Percentiles rank a stretch among this genome's conserved stretches.
These are phyloP conservation scores for Metschnikowia continentalis DNA, from an alignment of 805 yeast species.

Conservation along the genomic window DNA sequence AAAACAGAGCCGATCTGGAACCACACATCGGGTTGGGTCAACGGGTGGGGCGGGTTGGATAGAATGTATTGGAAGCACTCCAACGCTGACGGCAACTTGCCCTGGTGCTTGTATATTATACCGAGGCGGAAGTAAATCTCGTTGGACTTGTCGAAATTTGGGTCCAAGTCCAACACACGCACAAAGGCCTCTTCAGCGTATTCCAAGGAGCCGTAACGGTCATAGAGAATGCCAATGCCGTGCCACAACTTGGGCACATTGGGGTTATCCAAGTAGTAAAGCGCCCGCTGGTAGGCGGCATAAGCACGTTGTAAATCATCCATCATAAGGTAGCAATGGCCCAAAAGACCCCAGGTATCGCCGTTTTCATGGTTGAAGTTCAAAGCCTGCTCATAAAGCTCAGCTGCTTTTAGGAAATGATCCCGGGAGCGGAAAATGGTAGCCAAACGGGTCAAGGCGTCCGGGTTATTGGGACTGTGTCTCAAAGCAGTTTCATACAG, in stretches of 20 bases:
- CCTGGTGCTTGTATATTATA: conserved; percentile 93
- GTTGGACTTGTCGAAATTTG: conserved; percentile 91
- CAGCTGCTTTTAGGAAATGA: conserved; percentile 91
- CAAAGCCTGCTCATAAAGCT: conserved; percentile 83
- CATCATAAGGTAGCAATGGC: conserved; percentile 94
- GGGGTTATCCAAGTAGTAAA: conserved; percentile 85
- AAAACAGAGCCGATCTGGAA: conserved; percentile 95
- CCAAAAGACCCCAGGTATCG: conserved; percentile 94
- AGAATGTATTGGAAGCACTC: conserved; percentile 94
- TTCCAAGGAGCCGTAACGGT: conserved; percentile 91
- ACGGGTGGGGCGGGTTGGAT: conserved; percentile 88
- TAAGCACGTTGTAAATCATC: conserved; percentile 95
- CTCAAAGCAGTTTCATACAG: conserved; percentile 86
- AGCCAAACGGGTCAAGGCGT: conserved; percentile 81
- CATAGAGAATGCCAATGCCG: conserved; percentile 95
- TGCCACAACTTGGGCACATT: conserved; percentile 98
- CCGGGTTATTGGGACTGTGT: conserved; percentile 81
- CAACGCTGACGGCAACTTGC: conserved; percentile 77
- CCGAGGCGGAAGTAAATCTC: conserved; percentile 96
- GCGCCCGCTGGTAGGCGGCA: conserved; percentile 93
- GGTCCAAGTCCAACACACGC: conserved; percentile 91
- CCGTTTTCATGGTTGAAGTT: conserved; percentile 82
- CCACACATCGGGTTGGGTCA: conserved; percentile 97
- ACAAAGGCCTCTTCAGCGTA: conserved; percentile 99
- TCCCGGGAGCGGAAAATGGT: conserved; percentile 85